These are phyloP conservation scores for Moesziomyces sp. DNA, from an alignment of 1,284 basidiomycete genomes.

Conservation along the genomic window DNA sequence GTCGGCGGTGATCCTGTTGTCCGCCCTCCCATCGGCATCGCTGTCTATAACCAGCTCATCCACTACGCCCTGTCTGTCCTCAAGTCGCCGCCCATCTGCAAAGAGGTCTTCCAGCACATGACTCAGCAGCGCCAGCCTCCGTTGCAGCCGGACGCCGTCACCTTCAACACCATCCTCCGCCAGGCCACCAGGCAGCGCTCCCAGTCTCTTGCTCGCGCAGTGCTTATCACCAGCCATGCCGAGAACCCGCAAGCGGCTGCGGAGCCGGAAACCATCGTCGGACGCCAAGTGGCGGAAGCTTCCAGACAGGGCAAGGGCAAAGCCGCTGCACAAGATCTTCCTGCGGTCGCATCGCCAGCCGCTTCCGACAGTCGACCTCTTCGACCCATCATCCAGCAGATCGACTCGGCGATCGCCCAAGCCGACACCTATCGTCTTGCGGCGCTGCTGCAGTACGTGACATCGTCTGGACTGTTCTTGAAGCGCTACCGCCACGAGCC, in stretches of 20 bases:
- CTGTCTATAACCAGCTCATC: conserved; percentile 47
- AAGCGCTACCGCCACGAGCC: conserved; percentile 31
- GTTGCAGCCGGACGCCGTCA: conserved; percentile 38
- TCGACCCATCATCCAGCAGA: conserved; percentile 29
- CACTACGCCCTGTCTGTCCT: conserved; percentile 36
- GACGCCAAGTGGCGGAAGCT: background rate
- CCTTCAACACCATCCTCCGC: conserved; percentile 47
- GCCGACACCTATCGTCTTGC: conserved; percentile 43
- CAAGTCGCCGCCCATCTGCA: conserved; percentile 30
- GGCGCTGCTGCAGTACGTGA: conserved; percentile 39
- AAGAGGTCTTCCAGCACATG: conserved; percentile 43
- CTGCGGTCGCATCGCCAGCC: background rate
- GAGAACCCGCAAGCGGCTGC: conserved; percentile 2
- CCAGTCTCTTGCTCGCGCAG: conserved; percentile 23
- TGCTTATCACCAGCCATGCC: conserved; percentile 20
- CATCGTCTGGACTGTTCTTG: conserved; percentile 31
- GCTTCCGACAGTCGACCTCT: background rate
- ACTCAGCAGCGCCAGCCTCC: conserved; percentile 30
- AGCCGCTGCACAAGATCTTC: background rate
- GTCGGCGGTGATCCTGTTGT: conserved; percentile 13
- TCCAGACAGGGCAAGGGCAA: background rate
- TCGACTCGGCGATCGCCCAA: conserved; percentile 28
- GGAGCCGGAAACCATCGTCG: background rate
- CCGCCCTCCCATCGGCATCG: conserved; percentile 22
- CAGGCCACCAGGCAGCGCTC: conserved; percentile 45